A percentile compares a stretch with the other conserved stretches of the same genome.
phyloP scores from a whole-genome alignment of 768 basidiomycete genomes.

The Amanita muscaria region DNA sequence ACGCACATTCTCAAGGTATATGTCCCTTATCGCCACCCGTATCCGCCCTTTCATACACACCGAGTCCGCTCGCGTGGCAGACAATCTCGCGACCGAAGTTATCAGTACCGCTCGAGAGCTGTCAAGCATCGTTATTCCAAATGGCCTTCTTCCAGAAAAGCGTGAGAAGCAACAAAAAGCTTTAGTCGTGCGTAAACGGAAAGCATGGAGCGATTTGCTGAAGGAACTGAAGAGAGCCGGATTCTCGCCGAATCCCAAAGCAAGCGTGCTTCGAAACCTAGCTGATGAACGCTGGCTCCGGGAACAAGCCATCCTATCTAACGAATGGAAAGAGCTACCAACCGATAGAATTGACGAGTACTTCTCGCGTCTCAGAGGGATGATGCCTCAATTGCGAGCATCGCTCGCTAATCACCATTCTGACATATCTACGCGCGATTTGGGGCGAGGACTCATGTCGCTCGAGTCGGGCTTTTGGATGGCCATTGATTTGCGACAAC shows the following conservation, averaged over 20 bases:
- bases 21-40: conserved; percentile 30
- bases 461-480: conserved; percentile 72
- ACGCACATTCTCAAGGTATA: conserved; percentile 44
- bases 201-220: conserved; percentile 84
- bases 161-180: conserved; percentile 62
- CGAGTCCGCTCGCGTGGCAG: conserved; percentile 33
- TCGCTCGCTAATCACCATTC: conserved; percentile 62
- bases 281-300: conserved; percentile 52
- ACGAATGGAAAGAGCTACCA: conserved; percentile 15
- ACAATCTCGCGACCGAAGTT: conserved; percentile 52
- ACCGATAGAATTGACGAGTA: conserved; percentile 49
- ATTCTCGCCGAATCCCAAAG: conserved; percentile 60
- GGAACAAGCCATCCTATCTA: conserved; percentile 43
- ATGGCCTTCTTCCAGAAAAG: conserved; percentile 35
- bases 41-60: conserved; percentile 35
- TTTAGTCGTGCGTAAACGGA: conserved; percentile 73
- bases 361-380: conserved; percentile 51
- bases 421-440: conserved; percentile 81
- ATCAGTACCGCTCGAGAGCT: conserved; percentile 55
- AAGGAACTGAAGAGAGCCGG: conserved; percentile 82
- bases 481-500: conserved; percentile 50
- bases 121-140: conserved; percentile 34
- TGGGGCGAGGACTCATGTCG: conserved; percentile 69
- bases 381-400: conserved; percentile 58
- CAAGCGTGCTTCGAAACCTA: conserved; percentile 54